A percentile compares a stretch with the other conserved stretches of the same genome.
phyloP scores from a whole-genome alignment of 2,329 filamentous ascomycete genomes.

The Teratosphaeriaceae sp. region DNA sequence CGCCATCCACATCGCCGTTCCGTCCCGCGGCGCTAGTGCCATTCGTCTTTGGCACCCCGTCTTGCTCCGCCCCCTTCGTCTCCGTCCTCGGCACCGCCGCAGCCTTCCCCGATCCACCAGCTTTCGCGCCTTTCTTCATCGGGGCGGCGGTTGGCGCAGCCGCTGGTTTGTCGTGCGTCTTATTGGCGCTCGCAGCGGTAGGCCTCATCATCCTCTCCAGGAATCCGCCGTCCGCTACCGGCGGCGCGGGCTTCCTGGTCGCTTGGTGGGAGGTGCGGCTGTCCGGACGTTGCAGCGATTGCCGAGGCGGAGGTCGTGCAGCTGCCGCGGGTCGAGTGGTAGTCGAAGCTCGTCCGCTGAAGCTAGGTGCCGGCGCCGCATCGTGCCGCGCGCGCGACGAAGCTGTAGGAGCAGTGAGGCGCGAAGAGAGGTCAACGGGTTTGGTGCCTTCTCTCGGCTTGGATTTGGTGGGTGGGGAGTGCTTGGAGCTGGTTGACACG shows the following conservation, averaged over 20 bases:
- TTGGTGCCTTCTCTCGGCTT: constrained; percentile 63
- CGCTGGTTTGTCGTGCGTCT: constrained; percentile 55
- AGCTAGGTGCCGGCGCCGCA: constrained; percentile 8
- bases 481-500: constrained; percentile 11
- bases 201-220: constrained; percentile 77
- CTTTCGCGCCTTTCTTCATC: constrained; percentile 8
- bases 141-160: constrained; percentile 10
- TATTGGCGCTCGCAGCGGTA: constrained; percentile 62
- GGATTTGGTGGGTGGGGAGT: constrained; percentile 13
- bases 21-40: too few species aligned
- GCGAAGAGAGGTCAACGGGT: constrained; percentile 59
- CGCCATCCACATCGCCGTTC: too few species aligned
- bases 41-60: constrained; percentile 2
- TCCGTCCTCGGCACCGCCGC: constrained; percentile 2
- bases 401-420: constrained; percentile 63
- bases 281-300: constrained; percentile 39
- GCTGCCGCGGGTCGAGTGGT: constrained; percentile 23
- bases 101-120: too few species aligned
- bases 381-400: constrained; percentile 59
- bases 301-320: constrained; percentile 28
- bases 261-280: constrained; percentile 38
- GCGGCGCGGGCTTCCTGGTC: constrained; percentile 32
- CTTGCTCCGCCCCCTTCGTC: constrained; percentile 15
- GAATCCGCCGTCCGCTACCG: constrained; percentile 61
- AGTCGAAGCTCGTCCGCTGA: constrained; percentile 20